Evolutionary conservation across 2,329 filamentous ascomycete genomes (phyloP).

Genomic region (Aspergillus calidoustus): DNA sequence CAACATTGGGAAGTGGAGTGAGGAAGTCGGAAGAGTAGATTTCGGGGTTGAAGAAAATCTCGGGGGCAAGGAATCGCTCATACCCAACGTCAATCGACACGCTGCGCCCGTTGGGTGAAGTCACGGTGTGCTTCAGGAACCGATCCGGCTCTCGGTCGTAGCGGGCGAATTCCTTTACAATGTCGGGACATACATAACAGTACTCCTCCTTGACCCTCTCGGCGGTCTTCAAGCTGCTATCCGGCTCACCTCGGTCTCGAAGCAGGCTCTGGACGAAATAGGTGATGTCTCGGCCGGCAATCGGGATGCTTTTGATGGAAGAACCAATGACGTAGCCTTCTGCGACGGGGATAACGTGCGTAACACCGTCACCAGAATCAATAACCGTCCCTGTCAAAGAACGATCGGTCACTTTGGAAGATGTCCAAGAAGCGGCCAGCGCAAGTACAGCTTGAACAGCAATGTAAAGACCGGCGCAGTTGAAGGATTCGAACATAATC

Average conservation of each 20-base stretch:
- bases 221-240: conserved; percentile 95
- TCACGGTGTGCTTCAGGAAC: conserved; percentile 88
- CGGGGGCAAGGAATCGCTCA: conserved; percentile 95
- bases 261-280: conserved; percentile 98
- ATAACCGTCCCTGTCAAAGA: conserved; percentile 97
- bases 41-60: conserved; percentile 99
- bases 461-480: conserved; percentile 98
- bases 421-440: conserved; percentile 96
- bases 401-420: conserved; percentile 94
- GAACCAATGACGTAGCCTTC: conserved; percentile 99
- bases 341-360: conserved; percentile 96
- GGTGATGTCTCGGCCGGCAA: conserved; percentile 96
- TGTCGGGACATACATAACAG: conserved; percentile 97
- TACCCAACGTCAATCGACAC: conserved; percentile 92
- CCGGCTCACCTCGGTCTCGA: conserved; percentile 92
- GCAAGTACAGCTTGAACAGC: conserved; percentile 97
- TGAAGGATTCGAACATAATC: conserved; percentile 99
- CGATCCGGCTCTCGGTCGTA: conserved; percentile 92
- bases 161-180: conserved; percentile 95
- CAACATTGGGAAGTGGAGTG: conserved; percentile 89
- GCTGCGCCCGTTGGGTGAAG: conserved; percentile 81
- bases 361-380: conserved; percentile 97
- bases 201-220: conserved; percentile 99
- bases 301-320: conserved; percentile 98
- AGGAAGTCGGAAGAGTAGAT: conserved; percentile 99